These are phyloP conservation scores for Lindgomyces ingoldianus DNA, from an alignment of 495 filamentous ascomycete species.

Conservation along the genomic window DNA sequence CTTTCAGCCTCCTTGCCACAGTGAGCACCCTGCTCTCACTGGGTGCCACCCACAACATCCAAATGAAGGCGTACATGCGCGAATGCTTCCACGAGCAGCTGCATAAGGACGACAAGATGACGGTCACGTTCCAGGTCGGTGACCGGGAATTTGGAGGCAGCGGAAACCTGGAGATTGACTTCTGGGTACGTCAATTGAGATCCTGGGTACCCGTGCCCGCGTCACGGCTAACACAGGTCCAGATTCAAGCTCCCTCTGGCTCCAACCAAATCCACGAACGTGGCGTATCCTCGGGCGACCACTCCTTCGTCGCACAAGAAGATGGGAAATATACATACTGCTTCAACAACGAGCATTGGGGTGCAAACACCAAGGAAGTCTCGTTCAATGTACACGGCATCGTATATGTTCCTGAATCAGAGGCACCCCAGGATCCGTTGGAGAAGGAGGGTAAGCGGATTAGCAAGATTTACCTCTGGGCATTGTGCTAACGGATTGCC, in stretches of 20 bases:
- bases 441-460: constrained; percentile 76
- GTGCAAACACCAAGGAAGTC: constrained; percentile 89
- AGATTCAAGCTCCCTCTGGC: constrained; percentile 82
- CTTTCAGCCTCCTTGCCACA: constrained; percentile 60
- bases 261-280: constrained; percentile 76
- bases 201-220: background rate
- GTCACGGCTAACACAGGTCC: constrained; percentile 16
- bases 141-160: constrained; percentile 94
- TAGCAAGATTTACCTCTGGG: background rate
- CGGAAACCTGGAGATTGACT: constrained; percentile 94
- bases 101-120: constrained; percentile 95
- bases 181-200: constrained; percentile 79
- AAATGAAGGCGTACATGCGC: constrained; percentile 82
- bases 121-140: constrained; percentile 96
- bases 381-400: constrained; percentile 99
- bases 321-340: constrained; percentile 95
- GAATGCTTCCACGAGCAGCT: constrained; percentile 97
- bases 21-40: constrained; percentile 57
- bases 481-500: constrained; percentile 7
- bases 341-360: constrained; percentile 98
- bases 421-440: constrained; percentile 81
- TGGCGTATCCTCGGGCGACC: constrained; percentile 81
- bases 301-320: constrained; percentile 79
- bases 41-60: constrained; percentile 85
- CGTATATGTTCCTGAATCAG: constrained; percentile 91